Conservation (phyloP, 192 early-diverging fungal species). For the Umbelopsis sp. region DNA sequence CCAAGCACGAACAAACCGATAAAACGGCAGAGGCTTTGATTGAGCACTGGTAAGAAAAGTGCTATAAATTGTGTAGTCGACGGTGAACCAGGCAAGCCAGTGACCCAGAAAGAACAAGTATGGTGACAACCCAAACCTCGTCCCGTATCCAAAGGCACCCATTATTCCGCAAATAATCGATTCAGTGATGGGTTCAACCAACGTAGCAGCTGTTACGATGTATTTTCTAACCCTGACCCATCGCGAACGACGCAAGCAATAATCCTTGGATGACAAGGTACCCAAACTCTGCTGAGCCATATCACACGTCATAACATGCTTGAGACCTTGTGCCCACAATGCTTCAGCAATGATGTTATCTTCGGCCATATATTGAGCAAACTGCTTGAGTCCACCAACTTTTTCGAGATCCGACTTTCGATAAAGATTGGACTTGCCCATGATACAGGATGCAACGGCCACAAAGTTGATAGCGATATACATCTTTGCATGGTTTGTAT, state of each 20-base stretch:
- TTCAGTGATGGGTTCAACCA: constrained; percentile 93
- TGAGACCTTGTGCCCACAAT: constrained; percentile 75
- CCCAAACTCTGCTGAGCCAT: constrained; percentile 86
- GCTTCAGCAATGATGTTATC: constrained; percentile 93
- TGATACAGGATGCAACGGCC: constrained; percentile 83
- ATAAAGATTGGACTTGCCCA: constrained; percentile 96
- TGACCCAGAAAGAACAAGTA: constrained; percentile 33
- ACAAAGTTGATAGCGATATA: constrained; percentile 92
- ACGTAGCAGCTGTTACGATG: constrained; percentile 85
- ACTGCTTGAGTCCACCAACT: constrained; percentile 80
- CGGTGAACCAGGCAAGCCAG: constrained; percentile 31
- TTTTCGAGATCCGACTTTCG: constrained; percentile 78
- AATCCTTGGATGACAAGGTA: constrained; percentile 72
- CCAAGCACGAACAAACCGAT: constrained; percentile 76
- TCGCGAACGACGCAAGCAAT: constrained; percentile 80
- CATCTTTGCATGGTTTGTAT: constrained; percentile 93
- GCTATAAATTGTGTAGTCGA: constrained; percentile 34
- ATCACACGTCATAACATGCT: constrained; percentile 88
- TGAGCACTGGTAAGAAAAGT: constrained; percentile 27
- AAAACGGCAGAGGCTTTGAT: constrained; percentile 20
- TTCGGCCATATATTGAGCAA: constrained; percentile 92
- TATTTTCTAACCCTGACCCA: constrained; percentile 97
- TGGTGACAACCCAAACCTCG: constrained; percentile 43
- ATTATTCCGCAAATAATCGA: constrained; percentile 78
- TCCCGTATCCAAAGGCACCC: constrained; percentile 67